Evolutionary conservation across 345 rosid genomes (phyloP), one percentile per base, ranked within the genome.

Genomic region (Zanthoxylum bungeanum): DNA sequence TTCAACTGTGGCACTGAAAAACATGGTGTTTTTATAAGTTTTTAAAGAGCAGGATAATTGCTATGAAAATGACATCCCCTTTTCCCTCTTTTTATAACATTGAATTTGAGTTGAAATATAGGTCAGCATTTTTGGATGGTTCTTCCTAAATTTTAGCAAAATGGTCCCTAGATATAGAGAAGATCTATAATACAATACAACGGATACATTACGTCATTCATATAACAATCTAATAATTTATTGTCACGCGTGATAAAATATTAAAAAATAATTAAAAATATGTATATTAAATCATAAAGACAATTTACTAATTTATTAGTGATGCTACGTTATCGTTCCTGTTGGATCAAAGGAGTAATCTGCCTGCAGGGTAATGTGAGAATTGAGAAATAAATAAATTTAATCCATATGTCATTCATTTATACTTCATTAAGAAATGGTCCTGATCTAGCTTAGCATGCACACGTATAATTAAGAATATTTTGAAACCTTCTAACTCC

Each of bases 1-100:
- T 77, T 76, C 82, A 80, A 79, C 82, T 77, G 78, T 70, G 86
- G 92, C 92, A 85, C 92, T 87, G 92, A 87, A 87, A 87, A 87
- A 80, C 89, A 87, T 87, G 92, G 80, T 51, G 58, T 80, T 75
- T 78, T 69, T 64, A 64, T 80, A 64, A 66, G 75, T 78, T 78
- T 80, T 82, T 73, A 82, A 82, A 77, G 68, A 39, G 77, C n/a
- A 80, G 78, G 17, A 76, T 81, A 78, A 80, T 75, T 83, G 86
- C 84, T 37, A 62, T 75, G 91, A 87, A 78, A 81, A 75, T 72
- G 91, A 87, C 89, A 65, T 63, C 7, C 76, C 77, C 66, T 40
- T 72, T 36, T 56, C 44, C 25, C 46, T 53, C 46, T 69, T 49
- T 14, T n/a, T 36, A 24, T n/a, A 50, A 59, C 72, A 76, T 72